Base-by-base conservation (phyloP, 2,329 filamentous ascomycete genomes). In the Fusarium sp. region DNA sequence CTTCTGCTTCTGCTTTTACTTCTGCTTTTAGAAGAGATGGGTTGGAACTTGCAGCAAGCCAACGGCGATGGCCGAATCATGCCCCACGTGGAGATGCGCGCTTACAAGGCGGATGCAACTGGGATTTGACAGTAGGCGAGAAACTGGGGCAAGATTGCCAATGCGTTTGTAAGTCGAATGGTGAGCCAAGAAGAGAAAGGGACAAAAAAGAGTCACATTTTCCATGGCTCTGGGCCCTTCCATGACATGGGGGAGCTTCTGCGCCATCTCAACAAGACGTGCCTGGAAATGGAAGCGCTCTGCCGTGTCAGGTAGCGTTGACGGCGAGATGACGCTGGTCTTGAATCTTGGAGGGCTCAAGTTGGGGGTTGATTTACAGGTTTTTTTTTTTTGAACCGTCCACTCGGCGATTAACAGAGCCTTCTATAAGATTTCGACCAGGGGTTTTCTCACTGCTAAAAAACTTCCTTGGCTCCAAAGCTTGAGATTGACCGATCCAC, bases 81-180 rank as follows among this genome's bases (percentile, higher is more conserved):
- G 73, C 71, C 74, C 76, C 76, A 78, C 75, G 76, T 78, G 76
- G 76, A 70, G 73, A 72, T 72, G 63, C 69, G 70, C 69, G 75
- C 76, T 78, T 77, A 75, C 70, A 68, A 63, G 63, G 59, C 65
- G 66, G 65, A 69, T 71, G 65, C 62, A 62, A 29, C 57, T 63
- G 61, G 71, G 63, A 43, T 56, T 65, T 72, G 66, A 54, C 65
- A 73, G 37, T 8, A 48, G 9, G 37, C 39, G 63, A 60, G 58
- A 61, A 60, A 35, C 35, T 39, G 61, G 45, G 57, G 54, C 54
- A 39, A 54, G 27, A 29, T 52, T 52, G 48, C 27, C 48, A 52
- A 31, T 31, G 27, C 16, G 48, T n/a, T 29, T 33, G 50, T 33
- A 54, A 54, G 50, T 54, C 18, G 27, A 31, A 54, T 20, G 27